Base-by-base conservation (phyloP, 805 yeast species). In the Wickerhamiella siamensis region DNA sequence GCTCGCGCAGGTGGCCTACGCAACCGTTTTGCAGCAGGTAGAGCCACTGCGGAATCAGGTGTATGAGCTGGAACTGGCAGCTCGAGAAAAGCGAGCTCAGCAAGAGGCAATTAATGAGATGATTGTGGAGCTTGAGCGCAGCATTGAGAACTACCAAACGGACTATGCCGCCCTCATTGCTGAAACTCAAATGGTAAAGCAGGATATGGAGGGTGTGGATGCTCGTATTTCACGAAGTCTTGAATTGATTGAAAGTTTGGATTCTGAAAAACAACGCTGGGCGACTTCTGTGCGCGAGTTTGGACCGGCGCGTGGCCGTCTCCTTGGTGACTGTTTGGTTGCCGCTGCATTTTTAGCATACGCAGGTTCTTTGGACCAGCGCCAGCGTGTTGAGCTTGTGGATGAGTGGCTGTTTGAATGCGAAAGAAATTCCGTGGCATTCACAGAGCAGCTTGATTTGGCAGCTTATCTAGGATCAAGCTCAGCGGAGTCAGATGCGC, bases 1-100 rank as follows among this genome's bases (percentile, higher is more conserved):
- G 0, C 69, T 70, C 41, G 96, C 97, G 0, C 96, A 88, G 48
- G 65, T 86, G n/a, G 64, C 69, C n/a, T 88, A 79, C 54, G 72
- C 88, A 0, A 54, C 72, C 1, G 79, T 86, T 18, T 61, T 83
- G 35, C 79, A 80, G 31, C 71, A 68, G 39, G 71, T 88, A 20
- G 80, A 74, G 1, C 97, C 97, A 0, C 59, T 88, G 50, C 64
- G 76, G 43, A 65, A 65, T 4, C 94, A 86, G 50, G 81, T 84
- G 3, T 52, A 51, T 5, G 52, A 47, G 4, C 64, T 88, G 6
- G 88, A 86, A 53, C 54, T 54, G 1, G 77, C 74, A 19, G 71
- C 86, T 1, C 55, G 61, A 5, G 75, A 73, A 46, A 79, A 87
- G 0, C 69, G 68, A 49, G 79, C 82, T 1, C 38, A n/a, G n/a